phyloP scores from a whole-genome alignment of 2,329 filamentous ascomycete genomes.

The Fusarium duplospermum region DNA sequence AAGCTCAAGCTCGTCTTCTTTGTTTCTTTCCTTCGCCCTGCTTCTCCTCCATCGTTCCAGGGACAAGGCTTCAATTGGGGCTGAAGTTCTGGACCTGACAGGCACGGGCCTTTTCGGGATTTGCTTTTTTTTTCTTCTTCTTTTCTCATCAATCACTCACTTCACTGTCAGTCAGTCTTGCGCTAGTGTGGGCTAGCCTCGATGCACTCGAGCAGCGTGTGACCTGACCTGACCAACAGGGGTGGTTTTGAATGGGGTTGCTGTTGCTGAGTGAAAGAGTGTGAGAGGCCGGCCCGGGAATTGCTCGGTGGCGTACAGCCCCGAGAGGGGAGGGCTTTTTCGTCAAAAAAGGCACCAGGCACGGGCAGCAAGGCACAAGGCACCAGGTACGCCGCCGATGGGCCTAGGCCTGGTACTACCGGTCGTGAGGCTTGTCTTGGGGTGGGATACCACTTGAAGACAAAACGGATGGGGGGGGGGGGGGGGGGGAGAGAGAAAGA shows the following conservation, averaged over 20 bases:
- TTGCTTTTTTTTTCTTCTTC: conserved; percentile 31
- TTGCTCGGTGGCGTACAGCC: conserved; percentile 25
- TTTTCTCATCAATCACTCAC: conserved; percentile 7
- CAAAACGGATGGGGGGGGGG: neutral
- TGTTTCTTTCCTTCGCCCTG: conserved; percentile 19
- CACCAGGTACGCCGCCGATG: conserved; percentile 17
- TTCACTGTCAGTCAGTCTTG: conserved; percentile 2
- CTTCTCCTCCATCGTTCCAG: neutral
- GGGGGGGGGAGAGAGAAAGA: neutral
- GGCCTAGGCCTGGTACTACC: conserved; percentile 17
- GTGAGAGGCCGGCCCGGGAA: conserved; percentile 22
- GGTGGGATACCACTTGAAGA: conserved; percentile 4
- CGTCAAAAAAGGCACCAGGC: neutral
- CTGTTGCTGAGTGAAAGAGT: neutral
- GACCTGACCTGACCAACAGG: conserved; percentile 4
- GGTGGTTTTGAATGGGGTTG: conserved; percentile 6
- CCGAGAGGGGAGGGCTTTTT: conserved; percentile 18
- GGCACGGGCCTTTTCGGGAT: conserved; percentile 25
- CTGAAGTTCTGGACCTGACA: conserved; percentile 21
- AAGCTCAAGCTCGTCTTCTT: conserved; percentile 12
- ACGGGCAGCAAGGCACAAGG: conserved; percentile 29
- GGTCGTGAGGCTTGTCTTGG: neutral
- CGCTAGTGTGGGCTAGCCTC: conserved; percentile 8
- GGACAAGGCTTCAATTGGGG: conserved; percentile 16
- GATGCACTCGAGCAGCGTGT: conserved; percentile 8